Evolutionary conservation across 345 rosid species (phyloP), one percentile per base, ranked within the genome.

Genomic region (Salix exigua): DNA sequence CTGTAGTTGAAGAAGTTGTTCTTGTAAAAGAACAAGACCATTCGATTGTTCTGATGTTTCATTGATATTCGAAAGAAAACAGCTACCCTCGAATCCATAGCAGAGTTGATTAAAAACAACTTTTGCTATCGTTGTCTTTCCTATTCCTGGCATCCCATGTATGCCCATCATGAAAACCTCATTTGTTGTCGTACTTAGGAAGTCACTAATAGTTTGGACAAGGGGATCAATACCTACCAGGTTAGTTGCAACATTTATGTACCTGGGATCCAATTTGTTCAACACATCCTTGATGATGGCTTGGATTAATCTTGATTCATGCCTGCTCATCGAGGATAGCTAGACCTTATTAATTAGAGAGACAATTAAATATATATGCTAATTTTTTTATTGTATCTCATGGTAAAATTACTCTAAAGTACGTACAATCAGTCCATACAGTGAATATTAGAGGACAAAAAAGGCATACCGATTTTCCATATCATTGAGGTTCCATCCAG

Each of bases 241-340:
- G 21, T 31, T 11, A 18, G 12, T 1, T 21, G 21, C 7, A 30
- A 25, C 13, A 63, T 25, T 4, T 25, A 63, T 6, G 18, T 31
- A 7, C 7, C 18, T 63, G 11, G 62, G 63, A 35, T 63, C 75
- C 25, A 85, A 50, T 75, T 68, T 85, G 58, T 75, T 70, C 79
- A 80, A 70, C 23, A 86, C 44, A 26, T 73, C 75, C 18, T 67
- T 58, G 5, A 84, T 81, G 44, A 83, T 79, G 7, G 70, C 74
- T 19, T 82, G 82, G 14, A 79, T 73, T 28, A 86, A 79, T 58
- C 37, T 69, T 1, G 83, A 78, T 68, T 85, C 85, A 2, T 48
- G 73, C 82, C 87, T 87, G 17, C 1, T 14, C 18, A 38, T 17
- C 2, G 11, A 11, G 4, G 0, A 2, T 2, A 44, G 31, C 16